Base-by-base conservation (phyloP, 2,329 filamentous ascomycete species). In the Ophiocordyceps camponoti-leonardi region DNA sequence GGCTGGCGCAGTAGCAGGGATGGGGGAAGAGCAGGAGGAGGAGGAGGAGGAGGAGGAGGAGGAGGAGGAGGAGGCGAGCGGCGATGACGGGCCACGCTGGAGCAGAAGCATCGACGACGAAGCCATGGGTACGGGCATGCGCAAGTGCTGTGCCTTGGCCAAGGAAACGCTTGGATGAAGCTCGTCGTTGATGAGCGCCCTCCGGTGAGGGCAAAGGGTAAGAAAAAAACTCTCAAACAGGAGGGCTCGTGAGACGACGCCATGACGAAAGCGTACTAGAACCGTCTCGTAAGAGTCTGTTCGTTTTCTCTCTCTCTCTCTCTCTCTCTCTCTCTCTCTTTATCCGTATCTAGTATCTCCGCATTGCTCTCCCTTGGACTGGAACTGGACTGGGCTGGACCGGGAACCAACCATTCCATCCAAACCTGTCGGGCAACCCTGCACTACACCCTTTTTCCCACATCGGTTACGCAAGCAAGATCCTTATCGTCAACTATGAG, bases 101-200 rank as follows among this genome's bases (percentile, higher is more conserved):
- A 56, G 56, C 1, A 52, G 57, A 3, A 59, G 62, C 8, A 59
- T 73, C 1, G 71, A 74, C 2, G 53, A 52, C 1, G 69, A 72
- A 53, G 72, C 71, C 0, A 76, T 77, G 72, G 72, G 73, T 0
- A 75, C 72, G 0, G 73, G 73, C 0, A 76, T 77, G 72, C 63
- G 68, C 35, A 75, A 73, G 52, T 76, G 73, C 53, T 76, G 72
- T 72, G 56, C 63, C 2, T 55, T 75, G 44, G 62, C 61, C 4
- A 56, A 57, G 44, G 56, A 58, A 22, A 50, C 48, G 14, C 30
- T 31, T 12, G 30, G 30, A 6, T 31, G 30, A 31, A 11, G 30
- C 30, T 14, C 10, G 12, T 31, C 11, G 6, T 31, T 11, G 4
- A 11, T 11, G 30, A 5, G 6, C 30, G 6, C 30, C 30, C 30